Evolutionary conservation across 73 alveolate genomes (phyloP).

Genomic region (Effrenium voratum): DNA sequence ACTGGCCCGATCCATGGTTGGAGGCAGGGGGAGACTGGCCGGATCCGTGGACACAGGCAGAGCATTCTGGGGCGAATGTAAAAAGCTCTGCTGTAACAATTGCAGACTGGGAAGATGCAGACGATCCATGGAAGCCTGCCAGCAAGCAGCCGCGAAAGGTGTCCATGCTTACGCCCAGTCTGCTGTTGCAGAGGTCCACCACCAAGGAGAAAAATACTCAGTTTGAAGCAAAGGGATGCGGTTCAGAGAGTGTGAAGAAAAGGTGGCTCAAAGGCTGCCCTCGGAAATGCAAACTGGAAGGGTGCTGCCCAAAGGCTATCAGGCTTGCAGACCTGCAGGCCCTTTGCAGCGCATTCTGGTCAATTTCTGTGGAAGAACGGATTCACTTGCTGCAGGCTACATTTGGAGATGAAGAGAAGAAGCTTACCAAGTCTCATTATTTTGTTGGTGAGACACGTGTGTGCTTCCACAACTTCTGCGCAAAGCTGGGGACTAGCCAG

Average conservation of each 20-base stretch:
- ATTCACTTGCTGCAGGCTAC: neutral
- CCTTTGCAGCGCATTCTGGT: neutral
- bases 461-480: neutral
- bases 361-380: neutral
- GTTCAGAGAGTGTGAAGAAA: neutral
- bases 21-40: neutral
- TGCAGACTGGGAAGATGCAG: neutral
- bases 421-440: no score
- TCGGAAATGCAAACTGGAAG: neutral
- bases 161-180: neutral
- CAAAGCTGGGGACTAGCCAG: neutral
- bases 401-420: neutral
- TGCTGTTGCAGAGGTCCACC: neutral
- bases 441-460: neutral
- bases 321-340: neutral
- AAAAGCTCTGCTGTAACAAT: neutral
- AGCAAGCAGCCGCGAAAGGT: neutral
- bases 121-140: neutral
- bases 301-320: neutral
- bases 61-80: neutral
- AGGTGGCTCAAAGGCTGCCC: neutral
- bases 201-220: neutral
- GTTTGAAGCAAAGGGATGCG: neutral
- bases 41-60: neutral
- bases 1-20: neutral